Evolutionary conservation across 148 eudicot species (phyloP), one percentile per base, ranked within the genome.

Genomic region (Salicornia ramosissima): DNA sequence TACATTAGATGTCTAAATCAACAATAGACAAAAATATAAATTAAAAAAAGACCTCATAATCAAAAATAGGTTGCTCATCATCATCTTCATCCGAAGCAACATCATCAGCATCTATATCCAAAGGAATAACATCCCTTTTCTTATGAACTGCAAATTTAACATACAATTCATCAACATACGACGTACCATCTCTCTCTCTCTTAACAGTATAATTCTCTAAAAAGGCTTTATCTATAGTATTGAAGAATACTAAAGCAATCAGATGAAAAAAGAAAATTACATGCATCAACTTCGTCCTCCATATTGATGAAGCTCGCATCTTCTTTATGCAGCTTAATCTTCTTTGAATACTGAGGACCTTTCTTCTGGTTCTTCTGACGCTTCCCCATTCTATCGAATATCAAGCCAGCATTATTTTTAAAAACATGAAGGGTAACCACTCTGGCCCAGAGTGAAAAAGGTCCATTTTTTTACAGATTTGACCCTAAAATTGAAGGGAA

Each of bases 201-300:
- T n/a, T n/a, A n/a, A n/a, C n/a, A n/a, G n/a, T n/a, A n/a, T n/a
- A n/a, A n/a, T n/a, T n/a, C n/a, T n/a, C n/a, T n/a, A n/a, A n/a
- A n/a, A n/a, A n/a, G n/a, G n/a, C n/a, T 42, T 16, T 59, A 47
- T 6, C 24, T 1, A 19, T 10, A 8, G n/a, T 46, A 26, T 16
- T 18, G 31, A 34, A 43, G 1, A 62, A 8, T 40, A 34, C 28
- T 14, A 70, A 75, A 11, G 57, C 8, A 21, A 10, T 54, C 11
- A 70, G 18, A 25, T 21, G 28, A n/a, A 10, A 36, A 21, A 49
- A 22, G 11, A 33, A 33, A 46, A 36, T 77, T 85, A 91, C 97
- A 94, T 47, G 86, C 87, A 73, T 94, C 99, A 79, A 94, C 86
- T 67, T 94, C 92, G n/a, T 94, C 99, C 51, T 91, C 80, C 84